Conservation (phyloP, 257 asterid genomes). For the Plantago elongata region DNA sequence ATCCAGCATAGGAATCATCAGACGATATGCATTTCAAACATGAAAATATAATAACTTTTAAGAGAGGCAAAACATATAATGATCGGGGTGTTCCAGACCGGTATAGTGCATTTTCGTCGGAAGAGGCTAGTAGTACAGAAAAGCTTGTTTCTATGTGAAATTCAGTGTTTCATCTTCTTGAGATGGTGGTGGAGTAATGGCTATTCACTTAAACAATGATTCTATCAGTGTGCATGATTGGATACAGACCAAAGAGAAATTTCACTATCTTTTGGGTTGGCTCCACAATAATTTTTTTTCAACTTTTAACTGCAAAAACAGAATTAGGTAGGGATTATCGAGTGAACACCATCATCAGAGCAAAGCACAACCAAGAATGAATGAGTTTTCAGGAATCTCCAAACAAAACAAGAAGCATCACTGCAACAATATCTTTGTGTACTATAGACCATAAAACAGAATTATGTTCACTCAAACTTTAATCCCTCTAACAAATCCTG, state of each 20-base stretch:
- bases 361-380: constrained; percentile 1
- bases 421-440: not conserved
- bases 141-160: not conserved
- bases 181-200: not conserved
- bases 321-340: not conserved
- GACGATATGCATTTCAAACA: no score
- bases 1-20: not conserved
- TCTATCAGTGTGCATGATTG: not conserved
- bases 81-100: not conserved
- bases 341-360: not conserved
- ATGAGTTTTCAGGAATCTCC: constrained; percentile 8
- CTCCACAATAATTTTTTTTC: not conserved
- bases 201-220: not conserved
- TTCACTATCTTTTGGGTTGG: not conserved
- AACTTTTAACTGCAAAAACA: not conserved
- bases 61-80: no score
- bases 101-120: not conserved
- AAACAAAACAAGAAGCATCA: constrained; percentile 5
- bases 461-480: not conserved
- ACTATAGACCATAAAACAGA: constrained; percentile 5
- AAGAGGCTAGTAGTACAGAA: not conserved
- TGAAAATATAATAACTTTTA: not conserved
- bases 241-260: not conserved
- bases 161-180: not conserved
- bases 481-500: constrained; percentile 6